Conservation (phyloP, 164 flowering plant genomes). For the Paratinospora sagittata region DNA sequence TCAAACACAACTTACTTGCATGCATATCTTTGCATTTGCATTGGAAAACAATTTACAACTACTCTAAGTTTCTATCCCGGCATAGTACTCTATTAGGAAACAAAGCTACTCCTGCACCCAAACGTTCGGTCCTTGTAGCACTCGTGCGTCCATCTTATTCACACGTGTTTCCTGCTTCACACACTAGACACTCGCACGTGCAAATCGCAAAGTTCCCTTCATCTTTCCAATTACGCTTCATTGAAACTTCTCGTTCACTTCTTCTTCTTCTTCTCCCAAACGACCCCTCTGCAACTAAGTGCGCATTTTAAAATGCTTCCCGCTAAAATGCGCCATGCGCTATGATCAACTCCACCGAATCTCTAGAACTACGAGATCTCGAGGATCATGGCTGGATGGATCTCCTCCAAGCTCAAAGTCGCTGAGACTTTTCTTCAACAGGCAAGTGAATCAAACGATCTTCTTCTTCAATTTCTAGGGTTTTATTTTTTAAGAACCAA, state of each 20-base stretch:
- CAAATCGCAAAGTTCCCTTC: too few species aligned
- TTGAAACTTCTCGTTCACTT: not conserved
- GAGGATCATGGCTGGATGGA: conserved; percentile 67
- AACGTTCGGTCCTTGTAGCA: too few species aligned
- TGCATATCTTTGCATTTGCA: too few species aligned
- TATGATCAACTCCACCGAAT: not conserved
- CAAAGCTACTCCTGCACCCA: too few species aligned
- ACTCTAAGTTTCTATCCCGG: too few species aligned
- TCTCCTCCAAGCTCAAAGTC: conserved; percentile 92
- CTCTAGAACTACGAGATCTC: not conserved
- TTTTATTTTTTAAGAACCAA: not conserved
- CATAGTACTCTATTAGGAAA: too few species aligned
- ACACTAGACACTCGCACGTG: too few species aligned
- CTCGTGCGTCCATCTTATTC: too few species aligned
- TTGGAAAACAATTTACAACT: too few species aligned
- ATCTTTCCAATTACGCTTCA: not conserved
- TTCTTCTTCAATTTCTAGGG: conserved; percentile 5
- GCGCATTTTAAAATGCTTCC: not conserved
- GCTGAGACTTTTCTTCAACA: conserved; percentile 88
- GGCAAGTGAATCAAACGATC: conserved; percentile 26
- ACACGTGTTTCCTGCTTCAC: too few species aligned
- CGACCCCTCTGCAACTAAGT: not conserved
- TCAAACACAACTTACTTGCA: too few species aligned
- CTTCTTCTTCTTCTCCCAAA: not conserved
- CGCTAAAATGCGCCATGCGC: conserved; percentile 14